These are phyloP conservation scores for Podochytrium sp. DNA, from an alignment of 192 early-diverging fungal species.

Conservation along the genomic window DNA sequence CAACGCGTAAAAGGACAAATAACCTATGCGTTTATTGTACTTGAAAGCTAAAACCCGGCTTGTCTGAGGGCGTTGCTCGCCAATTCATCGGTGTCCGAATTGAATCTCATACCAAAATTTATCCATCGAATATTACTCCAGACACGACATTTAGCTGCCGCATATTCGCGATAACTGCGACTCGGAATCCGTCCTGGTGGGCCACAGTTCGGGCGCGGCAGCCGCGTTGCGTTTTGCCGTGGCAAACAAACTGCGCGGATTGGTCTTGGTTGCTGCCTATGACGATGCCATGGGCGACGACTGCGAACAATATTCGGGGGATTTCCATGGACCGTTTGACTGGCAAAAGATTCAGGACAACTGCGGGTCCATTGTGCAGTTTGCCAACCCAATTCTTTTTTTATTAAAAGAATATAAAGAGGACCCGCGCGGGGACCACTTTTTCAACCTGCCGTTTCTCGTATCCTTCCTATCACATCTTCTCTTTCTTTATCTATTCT, in stretches of 20 bases:
- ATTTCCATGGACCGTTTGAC: constrained; percentile 1
- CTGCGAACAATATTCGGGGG: not conserved
- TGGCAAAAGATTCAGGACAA: not conserved
- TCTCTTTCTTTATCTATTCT: no score
- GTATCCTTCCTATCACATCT: no score
- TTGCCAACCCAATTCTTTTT: not conserved
- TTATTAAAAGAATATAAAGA: no score
- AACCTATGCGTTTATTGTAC: no score
- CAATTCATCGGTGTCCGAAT: no score
- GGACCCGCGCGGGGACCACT: not conserved
- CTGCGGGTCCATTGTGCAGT: constrained; percentile 12
- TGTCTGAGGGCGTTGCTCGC: no score
- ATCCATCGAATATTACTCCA: no score
- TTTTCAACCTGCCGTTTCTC: constrained; percentile 14
- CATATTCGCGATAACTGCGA: constrained; percentile 4
- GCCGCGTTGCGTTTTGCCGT: not conserved
- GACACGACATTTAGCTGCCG: constrained; percentile 4
- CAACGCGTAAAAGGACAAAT: no score
- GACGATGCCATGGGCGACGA: constrained; percentile 2
- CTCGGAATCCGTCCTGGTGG: not conserved
- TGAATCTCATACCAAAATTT: no score
- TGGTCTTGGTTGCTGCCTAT: constrained; percentile 3
- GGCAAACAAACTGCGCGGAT: not conserved
- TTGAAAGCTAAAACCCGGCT: no score
- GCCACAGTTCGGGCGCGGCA: constrained; percentile 4